A percentile compares a stretch with the other conserved stretches of the same genome.
Evolutionary conservation across 2,329 filamentous ascomycete genomes (phyloP).

Genomic region (Teratosphaeria destructans): DNA sequence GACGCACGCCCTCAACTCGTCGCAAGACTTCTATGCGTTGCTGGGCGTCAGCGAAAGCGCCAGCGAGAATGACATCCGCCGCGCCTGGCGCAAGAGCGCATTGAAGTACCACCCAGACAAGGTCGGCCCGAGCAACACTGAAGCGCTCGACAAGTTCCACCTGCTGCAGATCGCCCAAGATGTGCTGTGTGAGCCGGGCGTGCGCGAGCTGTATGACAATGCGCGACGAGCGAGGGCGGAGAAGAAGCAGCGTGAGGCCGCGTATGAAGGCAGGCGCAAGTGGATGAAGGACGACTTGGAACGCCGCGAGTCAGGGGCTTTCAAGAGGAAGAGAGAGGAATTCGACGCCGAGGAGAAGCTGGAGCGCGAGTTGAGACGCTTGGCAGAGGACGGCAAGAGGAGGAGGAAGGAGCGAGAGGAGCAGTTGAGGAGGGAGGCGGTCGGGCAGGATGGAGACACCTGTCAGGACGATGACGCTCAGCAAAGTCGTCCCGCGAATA

Average conservation of each 20-base stretch:
- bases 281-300: constrained; percentile 82
- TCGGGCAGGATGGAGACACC: constrained; percentile 36
- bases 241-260: constrained; percentile 59
- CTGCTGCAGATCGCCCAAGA: constrained; percentile 77
- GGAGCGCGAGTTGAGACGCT: constrained; percentile 38
- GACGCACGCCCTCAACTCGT: constrained; percentile 29
- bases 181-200: constrained; percentile 59
- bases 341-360: constrained; percentile 46
- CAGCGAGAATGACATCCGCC: constrained; percentile 62
- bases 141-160: constrained; percentile 73
- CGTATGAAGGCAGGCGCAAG: constrained; percentile 62
- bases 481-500: not conserved
- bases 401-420: constrained; percentile 46
- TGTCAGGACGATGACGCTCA: constrained; percentile 3
- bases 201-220: constrained; percentile 69
- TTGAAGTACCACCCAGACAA: constrained; percentile 95
- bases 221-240: constrained; percentile 60
- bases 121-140: constrained; percentile 48
- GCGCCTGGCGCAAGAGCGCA: constrained; percentile 74
- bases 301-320: constrained; percentile 50
- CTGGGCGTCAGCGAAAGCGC: constrained; percentile 57
- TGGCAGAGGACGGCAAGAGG: constrained; percentile 41
- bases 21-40: constrained; percentile 64
- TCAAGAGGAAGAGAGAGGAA: constrained; percentile 36
- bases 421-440: constrained; percentile 43